Percentiles rank a stretch among this genome's conserved stretches.
Evolutionary conservation across 352 stramenopile genomes (phyloP).

Genomic region (Globisporangium polare): DNA sequence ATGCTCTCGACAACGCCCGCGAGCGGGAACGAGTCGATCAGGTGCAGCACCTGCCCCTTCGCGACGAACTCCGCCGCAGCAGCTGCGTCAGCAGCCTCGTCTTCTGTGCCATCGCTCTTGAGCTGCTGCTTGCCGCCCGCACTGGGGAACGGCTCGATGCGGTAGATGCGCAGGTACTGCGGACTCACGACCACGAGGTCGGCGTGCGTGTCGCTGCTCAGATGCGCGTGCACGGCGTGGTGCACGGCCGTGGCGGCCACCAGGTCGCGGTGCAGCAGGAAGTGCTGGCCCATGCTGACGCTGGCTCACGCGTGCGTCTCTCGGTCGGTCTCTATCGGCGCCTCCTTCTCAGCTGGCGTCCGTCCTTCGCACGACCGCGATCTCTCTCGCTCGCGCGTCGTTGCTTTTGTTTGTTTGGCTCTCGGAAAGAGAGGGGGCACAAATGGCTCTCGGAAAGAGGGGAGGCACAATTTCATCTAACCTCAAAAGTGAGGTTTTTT

Average conservation of each 20-base stretch:
- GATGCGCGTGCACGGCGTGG: conserved; percentile 56
- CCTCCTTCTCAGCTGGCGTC: background rate
- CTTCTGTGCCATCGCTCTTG: background rate
- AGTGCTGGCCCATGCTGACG: conserved; percentile 72
- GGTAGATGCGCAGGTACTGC: conserved; percentile 76
- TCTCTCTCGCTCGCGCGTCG: too few species aligned
- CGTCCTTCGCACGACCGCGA: too few species aligned
- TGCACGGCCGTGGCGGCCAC: conserved; percentile 77
- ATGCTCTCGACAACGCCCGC: conserved; percentile 68
- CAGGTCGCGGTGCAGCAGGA: conserved; percentile 79
- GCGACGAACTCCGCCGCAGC: conserved; percentile 6
- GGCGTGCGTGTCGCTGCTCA: conserved; percentile 60
- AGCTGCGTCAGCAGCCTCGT: background rate
- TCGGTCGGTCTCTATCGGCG: background rate
- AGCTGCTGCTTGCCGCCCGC: background rate
- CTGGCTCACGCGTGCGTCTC: background rate
- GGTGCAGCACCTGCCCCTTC: conserved; percentile 68
- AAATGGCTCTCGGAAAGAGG: too few species aligned
- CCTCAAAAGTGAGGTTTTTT: too few species aligned
- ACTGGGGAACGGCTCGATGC: conserved; percentile 56
- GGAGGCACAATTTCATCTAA: too few species aligned
- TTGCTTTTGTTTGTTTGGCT: too few species aligned
- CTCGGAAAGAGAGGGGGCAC: too few species aligned
- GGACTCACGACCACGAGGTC: conserved; percentile 76
- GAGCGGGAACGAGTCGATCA: conserved; percentile 67